Evolutionary conservation across 2,329 filamentous ascomycete species (phyloP).

Genomic region (Coleophoma cylindrospora): DNA sequence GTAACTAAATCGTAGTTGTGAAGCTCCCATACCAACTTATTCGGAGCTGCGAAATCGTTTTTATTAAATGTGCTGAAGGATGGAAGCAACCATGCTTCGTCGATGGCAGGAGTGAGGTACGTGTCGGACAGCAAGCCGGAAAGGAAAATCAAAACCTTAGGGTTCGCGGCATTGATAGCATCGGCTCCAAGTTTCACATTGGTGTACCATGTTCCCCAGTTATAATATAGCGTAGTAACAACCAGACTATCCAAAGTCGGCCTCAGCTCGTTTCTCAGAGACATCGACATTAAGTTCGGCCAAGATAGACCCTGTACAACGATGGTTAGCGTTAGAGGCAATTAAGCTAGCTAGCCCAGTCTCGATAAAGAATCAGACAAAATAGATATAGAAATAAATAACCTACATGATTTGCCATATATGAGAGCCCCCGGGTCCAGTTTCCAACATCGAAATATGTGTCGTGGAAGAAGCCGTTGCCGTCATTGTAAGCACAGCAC

Average conservation of each 20-base stretch:
- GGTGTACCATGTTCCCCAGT: constrained; percentile 39
- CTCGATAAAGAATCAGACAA: too few species aligned
- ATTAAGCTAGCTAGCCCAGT: too few species aligned
- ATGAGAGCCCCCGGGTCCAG: constrained; percentile 54
- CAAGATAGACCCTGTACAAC: background rate
- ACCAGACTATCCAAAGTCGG: constrained; percentile 11
- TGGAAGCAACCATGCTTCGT: constrained; percentile 27
- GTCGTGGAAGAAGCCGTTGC: constrained; percentile 59
- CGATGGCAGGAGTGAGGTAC: constrained; percentile 28
- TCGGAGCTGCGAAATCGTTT: constrained; percentile 30
- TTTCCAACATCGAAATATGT: constrained; percentile 51
- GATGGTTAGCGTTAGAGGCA: too few species aligned
- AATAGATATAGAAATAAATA: too few species aligned
- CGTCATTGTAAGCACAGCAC: constrained; percentile 51
- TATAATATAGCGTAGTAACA: constrained; percentile 26
- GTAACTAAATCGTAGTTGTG: constrained; percentile 36
- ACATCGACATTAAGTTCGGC: background rate
- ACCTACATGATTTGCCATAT: constrained; percentile 45
- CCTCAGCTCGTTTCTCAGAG: constrained; percentile 35
- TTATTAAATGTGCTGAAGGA: constrained; percentile 30
- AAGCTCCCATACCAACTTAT: constrained; percentile 42
- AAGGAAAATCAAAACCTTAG: constrained; percentile 39
- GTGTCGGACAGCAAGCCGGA: constrained; percentile 42
- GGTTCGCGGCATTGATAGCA: constrained; percentile 35
- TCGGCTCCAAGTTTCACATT: constrained; percentile 35